Evolutionary conservation across 1,284 basidiomycete genomes (phyloP), one percentile per base, ranked within the genome.

Genomic region (Boletus hoseneyae): DNA sequence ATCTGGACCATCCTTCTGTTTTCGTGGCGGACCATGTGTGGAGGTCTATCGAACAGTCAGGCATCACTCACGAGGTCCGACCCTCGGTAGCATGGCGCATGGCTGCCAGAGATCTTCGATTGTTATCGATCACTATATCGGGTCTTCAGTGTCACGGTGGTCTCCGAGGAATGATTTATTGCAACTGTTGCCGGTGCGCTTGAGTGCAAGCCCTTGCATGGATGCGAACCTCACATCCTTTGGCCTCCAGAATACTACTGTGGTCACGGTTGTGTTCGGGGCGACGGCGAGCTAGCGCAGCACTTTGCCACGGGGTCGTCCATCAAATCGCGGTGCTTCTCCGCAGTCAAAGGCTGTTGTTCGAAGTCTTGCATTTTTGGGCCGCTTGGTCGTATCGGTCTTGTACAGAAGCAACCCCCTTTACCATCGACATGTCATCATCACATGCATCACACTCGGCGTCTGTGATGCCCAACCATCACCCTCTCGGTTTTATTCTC

Each of bases 11-110:
- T 21, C 70, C 75, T 40, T 64, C 69, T 37, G 43, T 57, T 42
- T 62, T 67, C 16, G 33, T 49, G 25, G 43, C 7, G 3, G 23
- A 25, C 19, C 56, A 63, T 53, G 54, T 60, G 61, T 12, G 23
- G 42, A 39, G 40, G 44, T 50, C 51, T 52, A 50, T 52, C 54
- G 10, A 60, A 62, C 9, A 63, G 79, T 13, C 57, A 60, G 72
- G 18, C 78, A 73, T 36, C 77, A 75, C 59, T 72, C 48, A 56
- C n/a, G 69, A 78, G 44, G 75, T 79, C 38, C 72, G 77, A 33
- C 79, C 76, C 2, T 70, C 71, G 34, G 52, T 53, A 19, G 72
- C 74, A 47, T 71, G 78, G 53, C 67, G 63, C 45, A 56, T 58
- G 36, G 12, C 71, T 62, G 34, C 69, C 3, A 30, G 70, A 13